These are phyloP conservation scores for Dillenia turbinata DNA, from an alignment of 164 flowering plant genomes.

Conservation along the genomic window DNA sequence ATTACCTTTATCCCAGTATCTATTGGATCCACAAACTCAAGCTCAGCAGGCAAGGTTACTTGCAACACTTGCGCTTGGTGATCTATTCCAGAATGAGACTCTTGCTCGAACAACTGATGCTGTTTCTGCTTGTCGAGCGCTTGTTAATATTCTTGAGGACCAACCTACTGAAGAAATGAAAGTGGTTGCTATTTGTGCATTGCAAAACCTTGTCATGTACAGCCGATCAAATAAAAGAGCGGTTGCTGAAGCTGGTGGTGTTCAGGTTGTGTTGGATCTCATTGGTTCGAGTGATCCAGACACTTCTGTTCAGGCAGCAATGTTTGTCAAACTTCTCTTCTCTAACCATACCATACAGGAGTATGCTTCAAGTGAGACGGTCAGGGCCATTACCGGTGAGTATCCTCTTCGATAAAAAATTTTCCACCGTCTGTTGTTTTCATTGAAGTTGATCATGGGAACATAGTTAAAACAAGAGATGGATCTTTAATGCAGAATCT, in stretches of 20 bases:
- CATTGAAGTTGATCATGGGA: background rate
- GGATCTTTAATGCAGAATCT: too few species aligned
- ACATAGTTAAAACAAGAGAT: too few species aligned
- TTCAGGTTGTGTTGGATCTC: conserved; percentile 91
- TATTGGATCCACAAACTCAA: conserved; percentile 97
- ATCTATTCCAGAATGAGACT: conserved; percentile 90
- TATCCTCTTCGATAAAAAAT: background rate
- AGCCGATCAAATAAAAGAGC: conserved; percentile 96
- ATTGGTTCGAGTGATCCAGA: conserved; percentile 90
- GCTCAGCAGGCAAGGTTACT: conserved; percentile 89
- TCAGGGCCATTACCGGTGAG: conserved; percentile 92
- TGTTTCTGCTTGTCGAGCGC: conserved; percentile 93
- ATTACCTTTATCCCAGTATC: conserved; percentile 86
- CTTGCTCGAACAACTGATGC: conserved; percentile 89
- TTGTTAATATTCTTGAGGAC: conserved; percentile 94
- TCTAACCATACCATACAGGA: conserved; percentile 95
- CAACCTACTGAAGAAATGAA: conserved; percentile 99
- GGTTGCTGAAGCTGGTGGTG: conserved; percentile 99
- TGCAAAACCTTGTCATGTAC: conserved; percentile 96
- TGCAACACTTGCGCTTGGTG: conserved; percentile 95
- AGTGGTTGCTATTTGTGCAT: conserved; percentile 95
- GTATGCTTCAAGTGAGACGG: conserved; percentile 97
- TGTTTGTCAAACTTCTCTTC: conserved; percentile 90
- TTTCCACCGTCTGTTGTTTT: background rate
- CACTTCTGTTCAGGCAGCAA: conserved; percentile 94